Conservation (phyloP, 805 yeast species). For the Nematodospora valgi region DNA sequence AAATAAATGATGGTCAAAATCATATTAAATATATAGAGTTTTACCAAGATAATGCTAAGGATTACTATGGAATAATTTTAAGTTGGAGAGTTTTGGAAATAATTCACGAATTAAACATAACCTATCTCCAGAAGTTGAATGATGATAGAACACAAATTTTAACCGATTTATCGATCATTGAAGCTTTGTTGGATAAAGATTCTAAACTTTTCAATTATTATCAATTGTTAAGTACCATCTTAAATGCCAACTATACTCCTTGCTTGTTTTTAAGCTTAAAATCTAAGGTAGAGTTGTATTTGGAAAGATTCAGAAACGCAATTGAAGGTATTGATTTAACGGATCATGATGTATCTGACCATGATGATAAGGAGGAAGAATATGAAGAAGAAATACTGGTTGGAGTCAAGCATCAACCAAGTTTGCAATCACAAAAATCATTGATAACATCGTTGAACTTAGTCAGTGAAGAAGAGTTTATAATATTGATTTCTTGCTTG, state of each 20-base stretch:
- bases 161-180: constrained; percentile 12
- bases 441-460: constrained; percentile 30
- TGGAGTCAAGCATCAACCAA: constrained; percentile 6
- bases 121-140: constrained; percentile 21
- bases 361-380: constrained; percentile 13
- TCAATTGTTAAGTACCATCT: constrained; percentile 20
- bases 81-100: constrained; percentile 37
- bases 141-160: constrained; percentile 12
- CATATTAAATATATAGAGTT: constrained; percentile 29
- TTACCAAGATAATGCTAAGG: constrained; percentile 13
- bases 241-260: constrained; percentile 17
- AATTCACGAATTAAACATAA: constrained; percentile 27
- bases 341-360: constrained; percentile 23
- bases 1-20: constrained; percentile 25
- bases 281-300: constrained; percentile 14
- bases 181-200: constrained; percentile 9
- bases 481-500: constrained; percentile 27
- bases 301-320: constrained; percentile 19
- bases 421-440: constrained; percentile 14
- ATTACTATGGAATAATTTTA: constrained; percentile 25
- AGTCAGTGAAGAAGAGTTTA: constrained; percentile 31
- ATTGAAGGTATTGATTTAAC: constrained; percentile 30
- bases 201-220: constrained; percentile 16
- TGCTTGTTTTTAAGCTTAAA: constrained; percentile 16
- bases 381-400: constrained; percentile 10